These are phyloP conservation scores for Aspergillus indologenus DNA, from an alignment of 495 filamentous ascomycete species.

Conservation along the genomic window DNA sequence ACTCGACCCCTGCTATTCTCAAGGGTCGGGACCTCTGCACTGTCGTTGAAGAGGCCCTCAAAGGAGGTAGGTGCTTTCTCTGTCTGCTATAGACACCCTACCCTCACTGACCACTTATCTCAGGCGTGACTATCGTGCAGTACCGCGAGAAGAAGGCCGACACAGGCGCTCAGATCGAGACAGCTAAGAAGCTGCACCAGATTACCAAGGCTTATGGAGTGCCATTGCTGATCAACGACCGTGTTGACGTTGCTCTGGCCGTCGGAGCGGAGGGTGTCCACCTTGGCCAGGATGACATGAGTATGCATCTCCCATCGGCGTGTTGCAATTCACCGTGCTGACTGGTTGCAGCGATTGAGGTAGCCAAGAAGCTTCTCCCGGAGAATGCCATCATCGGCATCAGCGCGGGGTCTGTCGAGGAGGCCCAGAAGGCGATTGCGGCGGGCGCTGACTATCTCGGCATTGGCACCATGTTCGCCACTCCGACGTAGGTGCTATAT, in stretches of 20 bases:
- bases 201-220: conserved; percentile 66
- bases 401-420: conserved; percentile 63
- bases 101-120: conserved; percentile 16
- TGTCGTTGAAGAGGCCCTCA: conserved; percentile 73
- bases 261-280: conserved; percentile 88
- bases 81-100: neutral
- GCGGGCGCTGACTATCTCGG: conserved; percentile 85
- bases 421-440: conserved; percentile 63
- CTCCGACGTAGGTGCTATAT: conserved; percentile 59
- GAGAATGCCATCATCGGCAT: conserved; percentile 68
- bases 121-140: conserved; percentile 81
- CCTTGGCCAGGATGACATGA: conserved; percentile 91
- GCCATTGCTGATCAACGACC: conserved; percentile 91
- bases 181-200: conserved; percentile 64
- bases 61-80: conserved; percentile 54
- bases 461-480: conserved; percentile 83
- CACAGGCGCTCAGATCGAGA: conserved; percentile 68
- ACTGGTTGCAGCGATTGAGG: conserved; percentile 49
- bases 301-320: conserved; percentile 40
- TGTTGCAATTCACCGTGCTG: neutral
- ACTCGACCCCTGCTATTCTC: conserved; percentile 79
- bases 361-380: conserved; percentile 71
- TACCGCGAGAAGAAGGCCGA: conserved; percentile 85
- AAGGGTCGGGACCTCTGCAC: conserved; percentile 63
- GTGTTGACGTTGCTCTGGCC: conserved; percentile 87